Conservation (phyloP, 2,329 filamentous ascomycete genomes). For the Cytospora leucostoma region DNA sequence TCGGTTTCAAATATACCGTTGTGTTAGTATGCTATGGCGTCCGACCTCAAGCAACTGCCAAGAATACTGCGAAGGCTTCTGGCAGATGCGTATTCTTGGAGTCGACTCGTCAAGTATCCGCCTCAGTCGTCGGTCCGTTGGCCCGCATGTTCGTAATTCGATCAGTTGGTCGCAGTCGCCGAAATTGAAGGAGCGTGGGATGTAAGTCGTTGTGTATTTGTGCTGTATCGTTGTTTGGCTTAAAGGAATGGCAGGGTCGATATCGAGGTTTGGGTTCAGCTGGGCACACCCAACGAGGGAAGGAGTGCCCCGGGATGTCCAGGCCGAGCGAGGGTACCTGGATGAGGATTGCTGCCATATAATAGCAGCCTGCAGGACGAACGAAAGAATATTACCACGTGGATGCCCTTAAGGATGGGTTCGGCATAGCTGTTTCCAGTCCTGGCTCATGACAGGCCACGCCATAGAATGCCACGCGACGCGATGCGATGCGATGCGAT, state of each 20-base stretch:
- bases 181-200: neutral
- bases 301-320: neutral
- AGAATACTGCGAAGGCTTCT: neutral
- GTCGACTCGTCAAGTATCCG: neutral
- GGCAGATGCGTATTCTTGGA: neutral
- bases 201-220: neutral
- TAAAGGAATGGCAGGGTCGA: neutral
- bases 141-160: neutral
- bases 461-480: neutral
- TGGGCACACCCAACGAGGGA: neutral
- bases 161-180: neutral
- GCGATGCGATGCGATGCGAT: neutral
- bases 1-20: neutral
- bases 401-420: neutral
- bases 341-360: neutral
- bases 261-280: neutral
- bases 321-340: neutral
- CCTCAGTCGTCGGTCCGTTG: neutral
- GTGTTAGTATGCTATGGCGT: neutral
- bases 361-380: neutral
- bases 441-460: neutral
- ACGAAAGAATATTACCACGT: neutral
- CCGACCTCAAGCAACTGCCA: neutral
- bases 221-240: neutral
- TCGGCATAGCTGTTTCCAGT: neutral